Percentiles rank a stretch among this genome's conserved stretches.
Evolutionary conservation across 805 yeast species (phyloP).

Genomic region (Yamadazyma philogaea): DNA sequence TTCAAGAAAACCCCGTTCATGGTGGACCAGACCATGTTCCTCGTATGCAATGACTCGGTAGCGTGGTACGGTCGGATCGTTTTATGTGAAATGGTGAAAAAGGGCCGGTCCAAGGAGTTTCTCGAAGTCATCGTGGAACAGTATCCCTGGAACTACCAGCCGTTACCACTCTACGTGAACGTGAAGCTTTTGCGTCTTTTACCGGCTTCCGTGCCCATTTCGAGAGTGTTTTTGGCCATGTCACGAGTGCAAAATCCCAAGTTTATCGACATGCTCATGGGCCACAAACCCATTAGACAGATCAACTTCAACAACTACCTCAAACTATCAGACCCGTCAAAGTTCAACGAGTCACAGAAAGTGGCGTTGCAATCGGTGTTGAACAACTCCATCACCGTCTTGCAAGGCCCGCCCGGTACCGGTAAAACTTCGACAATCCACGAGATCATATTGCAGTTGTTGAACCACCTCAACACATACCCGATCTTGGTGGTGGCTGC

Average conservation of each 20-base stretch:
- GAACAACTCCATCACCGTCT: conserved; percentile 47
- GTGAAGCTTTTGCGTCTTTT: conserved; percentile 40
- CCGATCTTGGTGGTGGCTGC: conserved; percentile 75
- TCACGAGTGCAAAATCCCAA: conserved; percentile 50
- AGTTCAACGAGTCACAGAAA: conserved; percentile 56
- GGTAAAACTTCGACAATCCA: conserved; percentile 45
- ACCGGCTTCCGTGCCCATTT: conserved; percentile 62
- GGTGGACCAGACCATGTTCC: conserved; percentile 55
- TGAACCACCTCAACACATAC: conserved; percentile 51
- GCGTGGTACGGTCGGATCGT: conserved; percentile 61
- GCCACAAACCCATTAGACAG: conserved; percentile 53
- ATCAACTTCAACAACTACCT: conserved; percentile 55
- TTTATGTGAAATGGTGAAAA: conserved; percentile 24
- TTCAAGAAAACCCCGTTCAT: conserved; percentile 59
- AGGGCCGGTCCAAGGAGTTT: conserved; percentile 24
- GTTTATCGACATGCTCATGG: conserved; percentile 52
- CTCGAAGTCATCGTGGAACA: conserved; percentile 49
- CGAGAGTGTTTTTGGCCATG: conserved; percentile 67
- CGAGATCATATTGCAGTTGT: conserved; percentile 49
- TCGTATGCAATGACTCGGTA: conserved; percentile 48
- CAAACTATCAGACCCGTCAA: conserved; percentile 44
- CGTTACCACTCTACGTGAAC: conserved; percentile 46
- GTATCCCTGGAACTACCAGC: conserved; percentile 55
- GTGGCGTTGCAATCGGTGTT: conserved; percentile 52
- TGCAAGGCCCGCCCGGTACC: conserved; percentile 68